A percentile compares a stretch with the other conserved stretches of the same genome.
phyloP scores from a whole-genome alignment of 306 rosid species.

The Casuarina cunninghamiana region DNA sequence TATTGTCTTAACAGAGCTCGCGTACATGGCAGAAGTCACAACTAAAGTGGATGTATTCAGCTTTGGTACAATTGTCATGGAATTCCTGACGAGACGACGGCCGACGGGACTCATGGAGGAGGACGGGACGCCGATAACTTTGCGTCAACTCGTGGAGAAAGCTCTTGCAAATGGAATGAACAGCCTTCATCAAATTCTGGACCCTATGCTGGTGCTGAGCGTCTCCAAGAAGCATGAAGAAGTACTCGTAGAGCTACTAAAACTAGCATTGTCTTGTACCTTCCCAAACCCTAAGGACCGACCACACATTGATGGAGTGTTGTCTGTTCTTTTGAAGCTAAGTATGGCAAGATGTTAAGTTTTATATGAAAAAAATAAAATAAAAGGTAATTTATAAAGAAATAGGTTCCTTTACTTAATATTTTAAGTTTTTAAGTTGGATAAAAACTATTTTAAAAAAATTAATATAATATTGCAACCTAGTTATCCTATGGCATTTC shows the following conservation, averaged over 20 bases:
- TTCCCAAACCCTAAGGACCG: slow-evolving; percentile 55
- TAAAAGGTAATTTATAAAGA: too few relatives aligned
- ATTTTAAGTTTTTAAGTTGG: too few relatives aligned
- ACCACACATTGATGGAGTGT: slow-evolving; percentile 58
- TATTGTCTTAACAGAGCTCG: slow-evolving; percentile 50
- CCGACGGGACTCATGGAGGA: slow-evolving; percentile 70
- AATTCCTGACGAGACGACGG: slow-evolving; percentile 66
- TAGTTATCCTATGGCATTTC: too few relatives aligned
- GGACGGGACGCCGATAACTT: slow-evolving; percentile 50
- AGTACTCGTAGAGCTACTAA: slow-evolving; percentile 47
- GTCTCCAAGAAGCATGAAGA: slow-evolving; percentile 36
- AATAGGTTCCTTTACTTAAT: not conserved
- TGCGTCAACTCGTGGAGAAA: slow-evolving; percentile 55
- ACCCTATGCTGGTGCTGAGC: slow-evolving; percentile 46
- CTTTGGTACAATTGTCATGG: slow-evolving; percentile 78
- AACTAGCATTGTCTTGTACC: slow-evolving; percentile 67
- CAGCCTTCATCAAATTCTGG: slow-evolving; percentile 43
- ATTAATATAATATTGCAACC: too few relatives aligned
- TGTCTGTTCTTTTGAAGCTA: slow-evolving; percentile 53
- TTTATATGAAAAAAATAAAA: too few relatives aligned
- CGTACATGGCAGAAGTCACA: slow-evolving; percentile 68
- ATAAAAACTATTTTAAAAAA: too few relatives aligned
- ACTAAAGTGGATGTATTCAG: slow-evolving; percentile 80
- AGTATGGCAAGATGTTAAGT: slow-evolving; percentile 12
- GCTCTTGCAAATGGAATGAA: slow-evolving; percentile 53